phyloP scores from a whole-genome alignment of 2,329 filamentous ascomycete genomes.

The Diaporthe ilicicola region DNA sequence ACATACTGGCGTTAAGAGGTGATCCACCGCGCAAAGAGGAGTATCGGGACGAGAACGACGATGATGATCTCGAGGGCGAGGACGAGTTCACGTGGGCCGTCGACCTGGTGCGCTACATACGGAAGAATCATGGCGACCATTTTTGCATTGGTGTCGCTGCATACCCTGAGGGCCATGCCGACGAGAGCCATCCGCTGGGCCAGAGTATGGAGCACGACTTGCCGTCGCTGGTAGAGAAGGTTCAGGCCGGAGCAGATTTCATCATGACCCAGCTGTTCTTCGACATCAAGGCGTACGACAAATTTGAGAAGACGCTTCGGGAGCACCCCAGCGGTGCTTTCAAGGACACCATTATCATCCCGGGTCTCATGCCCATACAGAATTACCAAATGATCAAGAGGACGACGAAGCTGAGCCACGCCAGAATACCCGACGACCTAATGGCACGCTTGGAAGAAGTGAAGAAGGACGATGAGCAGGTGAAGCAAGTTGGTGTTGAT shows the following conservation, averaged over 20 bases:
- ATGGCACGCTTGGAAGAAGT: constrained; percentile 76
- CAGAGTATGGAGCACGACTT: constrained; percentile 81
- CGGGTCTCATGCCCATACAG: constrained; percentile 96
- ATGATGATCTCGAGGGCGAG: constrained; percentile 74
- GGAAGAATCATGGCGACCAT: constrained; percentile 86
- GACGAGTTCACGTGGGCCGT: constrained; percentile 88
- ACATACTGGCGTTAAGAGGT: constrained; percentile 90
- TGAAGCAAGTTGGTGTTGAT: constrained; percentile 82
- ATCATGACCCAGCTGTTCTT: constrained; percentile 99
- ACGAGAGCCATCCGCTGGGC: constrained; percentile 81
- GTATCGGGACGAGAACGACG: constrained; percentile 71
- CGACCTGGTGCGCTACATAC: constrained; percentile 90
- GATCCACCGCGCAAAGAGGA: constrained; percentile 91
- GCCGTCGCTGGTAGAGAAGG: constrained; percentile 90
- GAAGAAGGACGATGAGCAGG: constrained; percentile 81
- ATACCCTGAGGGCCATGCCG: constrained; percentile 94
- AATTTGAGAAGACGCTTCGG: constrained; percentile 79
- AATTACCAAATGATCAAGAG: constrained; percentile 95
- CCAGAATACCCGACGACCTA: constrained; percentile 77
- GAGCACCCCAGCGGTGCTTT: constrained; percentile 86
- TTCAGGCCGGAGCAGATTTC: constrained; percentile 91
- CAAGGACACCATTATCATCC: constrained; percentile 87
- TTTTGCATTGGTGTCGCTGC: constrained; percentile 95
- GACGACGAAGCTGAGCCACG: constrained; percentile 94
- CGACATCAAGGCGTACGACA: constrained; percentile 82